phyloP scores from a whole-genome alignment of 2,329 filamentous ascomycete genomes.

The Exophiala xenobiotica region DNA sequence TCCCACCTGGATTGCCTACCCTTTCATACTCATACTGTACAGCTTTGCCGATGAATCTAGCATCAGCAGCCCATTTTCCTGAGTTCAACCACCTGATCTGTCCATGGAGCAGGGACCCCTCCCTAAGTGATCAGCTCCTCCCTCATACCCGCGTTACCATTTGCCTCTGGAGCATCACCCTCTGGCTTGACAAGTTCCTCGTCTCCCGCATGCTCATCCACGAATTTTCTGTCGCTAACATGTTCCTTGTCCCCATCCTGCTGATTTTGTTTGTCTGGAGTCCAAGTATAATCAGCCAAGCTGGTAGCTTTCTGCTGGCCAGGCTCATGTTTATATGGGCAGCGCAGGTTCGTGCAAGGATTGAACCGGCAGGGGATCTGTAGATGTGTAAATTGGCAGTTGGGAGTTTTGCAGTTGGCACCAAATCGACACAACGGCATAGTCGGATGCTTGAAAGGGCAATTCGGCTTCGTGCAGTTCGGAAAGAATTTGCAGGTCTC shows the following conservation, averaged over 20 bases:
- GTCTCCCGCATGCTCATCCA: constrained; percentile 61
- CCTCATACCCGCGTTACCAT: constrained; percentile 10
- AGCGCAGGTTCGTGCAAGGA: constrained; percentile 85
- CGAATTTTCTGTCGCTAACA: constrained; percentile 85
- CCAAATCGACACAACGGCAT: constrained; percentile 90
- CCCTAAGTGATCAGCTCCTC: constrained; percentile 21
- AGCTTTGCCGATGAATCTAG: not conserved
- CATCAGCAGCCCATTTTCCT: not conserved
- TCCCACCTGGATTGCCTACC: not conserved
- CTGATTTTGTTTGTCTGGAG: constrained; percentile 49
- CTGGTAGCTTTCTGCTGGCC: constrained; percentile 71
- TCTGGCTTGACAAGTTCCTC: constrained; percentile 70
- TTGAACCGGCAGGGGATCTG: constrained; percentile 84
- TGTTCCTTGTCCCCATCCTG: constrained; percentile 54
- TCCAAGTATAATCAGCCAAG: constrained; percentile 91
- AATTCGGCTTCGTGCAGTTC: constrained; percentile 83
- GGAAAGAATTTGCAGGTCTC: constrained; percentile 89
- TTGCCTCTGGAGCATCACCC: constrained; percentile 5
- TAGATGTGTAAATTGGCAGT: constrained; percentile 88
- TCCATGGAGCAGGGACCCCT: not conserved
- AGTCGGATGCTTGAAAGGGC: constrained; percentile 83
- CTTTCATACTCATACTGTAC: not conserved
- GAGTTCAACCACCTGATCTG: not conserved
- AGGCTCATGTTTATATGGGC: constrained; percentile 84
- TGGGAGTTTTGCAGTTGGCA: constrained; percentile 74